Conservation (phyloP, 352 stramenopile genomes). For the Pythium phragmiticola region DNA sequence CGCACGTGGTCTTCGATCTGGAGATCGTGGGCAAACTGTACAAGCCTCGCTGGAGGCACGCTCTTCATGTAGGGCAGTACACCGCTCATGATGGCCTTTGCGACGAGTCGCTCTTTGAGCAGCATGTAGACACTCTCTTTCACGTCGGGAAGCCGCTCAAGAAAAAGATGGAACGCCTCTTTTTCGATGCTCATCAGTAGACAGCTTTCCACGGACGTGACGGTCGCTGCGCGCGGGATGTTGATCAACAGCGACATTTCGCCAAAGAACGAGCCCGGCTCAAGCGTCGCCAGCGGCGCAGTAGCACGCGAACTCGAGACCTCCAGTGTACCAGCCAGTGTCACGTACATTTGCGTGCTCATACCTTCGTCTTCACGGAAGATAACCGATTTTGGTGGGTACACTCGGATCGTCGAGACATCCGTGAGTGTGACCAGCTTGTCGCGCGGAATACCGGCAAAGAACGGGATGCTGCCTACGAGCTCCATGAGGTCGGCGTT, state of each 20-base stretch:
- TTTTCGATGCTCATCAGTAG: slow-evolving; percentile 84
- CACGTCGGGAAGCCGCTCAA: slow-evolving; percentile 57
- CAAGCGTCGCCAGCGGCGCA: slow-evolving; percentile 53
- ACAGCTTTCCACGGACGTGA: slow-evolving; percentile 64
- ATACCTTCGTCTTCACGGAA: slow-evolving; percentile 77
- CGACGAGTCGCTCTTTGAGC: slow-evolving; percentile 64
- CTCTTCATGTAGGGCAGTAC: slow-evolving; percentile 68
- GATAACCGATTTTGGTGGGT: slow-evolving; percentile 62
- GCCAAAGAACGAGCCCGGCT: slow-evolving; percentile 73
- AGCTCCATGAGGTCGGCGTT: slow-evolving; percentile 69
- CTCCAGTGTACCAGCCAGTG: slow-evolving; percentile 56
- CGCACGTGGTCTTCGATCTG: slow-evolving; percentile 64
- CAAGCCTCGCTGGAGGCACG: slow-evolving; percentile 49
- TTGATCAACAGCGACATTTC: slow-evolving; percentile 84
- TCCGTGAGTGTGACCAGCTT: slow-evolving; percentile 65
- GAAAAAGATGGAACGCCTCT: slow-evolving; percentile 60
- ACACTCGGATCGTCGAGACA: slow-evolving; percentile 75
- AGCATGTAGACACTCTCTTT: slow-evolving; percentile 50
- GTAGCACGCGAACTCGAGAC: slow-evolving; percentile 55
- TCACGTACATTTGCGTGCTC: slow-evolving; percentile 81
- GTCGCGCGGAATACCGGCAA: slow-evolving; percentile 54
- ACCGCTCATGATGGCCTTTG: slow-evolving; percentile 72
- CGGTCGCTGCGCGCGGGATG: slow-evolving; percentile 68
- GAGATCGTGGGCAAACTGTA: slow-evolving; percentile 59
- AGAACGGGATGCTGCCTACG: slow-evolving; percentile 68